phyloP scores from a whole-genome alignment of 2,329 filamentous ascomycete species.

The Colletotrichum incanum region DNA sequence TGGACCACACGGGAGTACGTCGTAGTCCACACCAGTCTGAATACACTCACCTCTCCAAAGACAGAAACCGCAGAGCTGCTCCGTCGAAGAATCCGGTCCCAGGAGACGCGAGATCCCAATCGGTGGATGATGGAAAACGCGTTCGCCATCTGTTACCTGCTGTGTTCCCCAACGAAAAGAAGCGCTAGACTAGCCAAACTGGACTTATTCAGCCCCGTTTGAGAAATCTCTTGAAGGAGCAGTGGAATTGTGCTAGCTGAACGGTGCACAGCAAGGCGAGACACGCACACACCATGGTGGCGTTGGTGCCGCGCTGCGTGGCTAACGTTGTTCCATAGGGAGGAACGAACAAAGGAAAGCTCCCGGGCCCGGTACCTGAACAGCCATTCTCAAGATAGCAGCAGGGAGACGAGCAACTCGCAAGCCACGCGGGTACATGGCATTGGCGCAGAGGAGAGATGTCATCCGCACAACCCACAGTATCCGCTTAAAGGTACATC shows the following conservation, averaged over 20 bases:
- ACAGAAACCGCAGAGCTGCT: background rate
- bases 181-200: background rate
- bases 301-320: constrained; percentile 15
- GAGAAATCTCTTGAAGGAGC: background rate
- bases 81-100: constrained; percentile 18
- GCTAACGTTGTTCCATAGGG: constrained; percentile 8
- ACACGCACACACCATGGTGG: background rate
- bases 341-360: background rate
- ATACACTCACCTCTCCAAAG: background rate
- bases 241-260: background rate
- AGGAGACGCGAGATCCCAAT: background rate
- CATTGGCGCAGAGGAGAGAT: constrained; percentile 1
- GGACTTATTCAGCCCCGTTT: background rate
- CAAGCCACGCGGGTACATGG: constrained; percentile 17
- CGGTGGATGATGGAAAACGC: background rate
- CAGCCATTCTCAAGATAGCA: constrained; percentile 19
- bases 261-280: constrained; percentile 2
- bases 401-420: background rate
- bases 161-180: background rate
- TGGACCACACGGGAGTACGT: background rate
- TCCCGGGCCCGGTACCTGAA: background rate
- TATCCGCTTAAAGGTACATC: background rate
- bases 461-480: background rate
- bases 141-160: background rate
- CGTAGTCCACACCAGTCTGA: background rate